Evolutionary conservation across 2,329 filamentous ascomycete species (phyloP).

Genomic region (Lachnellula cervina): DNA sequence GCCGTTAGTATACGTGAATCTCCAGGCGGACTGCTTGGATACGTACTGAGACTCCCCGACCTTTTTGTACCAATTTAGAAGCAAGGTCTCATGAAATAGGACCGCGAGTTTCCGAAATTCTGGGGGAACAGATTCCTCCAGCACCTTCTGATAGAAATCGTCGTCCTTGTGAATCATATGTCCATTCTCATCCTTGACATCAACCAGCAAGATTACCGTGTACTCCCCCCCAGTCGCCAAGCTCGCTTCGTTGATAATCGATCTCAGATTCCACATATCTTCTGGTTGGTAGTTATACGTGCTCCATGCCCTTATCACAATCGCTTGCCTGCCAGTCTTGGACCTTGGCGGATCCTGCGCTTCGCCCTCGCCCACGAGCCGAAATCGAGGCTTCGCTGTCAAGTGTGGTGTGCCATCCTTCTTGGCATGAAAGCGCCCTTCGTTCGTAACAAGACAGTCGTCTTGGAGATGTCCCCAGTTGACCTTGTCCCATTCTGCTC

Average conservation of each 20-base stretch:
- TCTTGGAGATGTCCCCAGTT: constrained; percentile 69
- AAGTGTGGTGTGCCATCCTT: background rate
- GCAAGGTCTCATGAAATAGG: constrained; percentile 76
- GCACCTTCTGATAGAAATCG: constrained; percentile 52
- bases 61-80: constrained; percentile 57
- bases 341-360: background rate
- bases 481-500: constrained; percentile 54
- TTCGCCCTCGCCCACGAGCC: background rate
- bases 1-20: no score
- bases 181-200: constrained; percentile 60
- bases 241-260: constrained; percentile 72
- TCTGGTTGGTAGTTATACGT: constrained; percentile 73
- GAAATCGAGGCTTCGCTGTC: background rate
- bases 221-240: constrained; percentile 76
- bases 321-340: constrained; percentile 51
- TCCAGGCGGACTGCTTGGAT: no score
- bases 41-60: constrained; percentile 35
- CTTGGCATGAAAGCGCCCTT: constrained; percentile 48
- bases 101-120: constrained; percentile 69
- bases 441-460: constrained; percentile 61
- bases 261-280: constrained; percentile 72
- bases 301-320: constrained; percentile 72
- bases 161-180: constrained; percentile 55
- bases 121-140: constrained; percentile 58
- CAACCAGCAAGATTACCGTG: constrained; percentile 72